phyloP scores from a whole-genome alignment of 345 rosid genomes.

The Eucalyptus curtisii region DNA sequence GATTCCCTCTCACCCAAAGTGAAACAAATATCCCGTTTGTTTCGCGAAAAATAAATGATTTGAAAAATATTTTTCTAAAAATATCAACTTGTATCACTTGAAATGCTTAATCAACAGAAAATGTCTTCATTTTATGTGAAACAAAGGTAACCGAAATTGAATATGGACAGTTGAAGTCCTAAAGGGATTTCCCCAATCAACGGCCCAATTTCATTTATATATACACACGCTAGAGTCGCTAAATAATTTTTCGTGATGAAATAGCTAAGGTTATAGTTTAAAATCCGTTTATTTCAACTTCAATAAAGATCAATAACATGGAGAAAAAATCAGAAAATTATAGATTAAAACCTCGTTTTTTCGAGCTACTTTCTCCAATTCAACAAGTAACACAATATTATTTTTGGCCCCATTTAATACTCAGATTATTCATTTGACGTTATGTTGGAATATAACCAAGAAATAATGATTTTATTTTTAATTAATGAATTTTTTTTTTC shows the following conservation, averaged over 20 bases:
- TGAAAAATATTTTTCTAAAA: too few species aligned
- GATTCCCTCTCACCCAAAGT: not conserved
- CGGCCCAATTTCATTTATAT: not conserved
- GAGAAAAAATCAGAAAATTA: too few species aligned
- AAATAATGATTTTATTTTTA: too few species aligned
- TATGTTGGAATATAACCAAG: not conserved
- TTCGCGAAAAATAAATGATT: fast-evolving
- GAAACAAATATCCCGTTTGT: fast-evolving
- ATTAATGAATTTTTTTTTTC: not conserved
- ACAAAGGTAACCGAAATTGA: not conserved
- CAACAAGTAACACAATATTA: too few species aligned
- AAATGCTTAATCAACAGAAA: too few species aligned
- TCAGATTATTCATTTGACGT: not conserved
- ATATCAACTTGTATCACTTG: too few species aligned
- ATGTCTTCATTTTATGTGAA: too few species aligned
- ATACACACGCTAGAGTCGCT: not conserved
- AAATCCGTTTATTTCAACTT: too few species aligned
- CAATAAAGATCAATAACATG: too few species aligned
- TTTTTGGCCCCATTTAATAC: not conserved
- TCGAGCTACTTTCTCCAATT: too few species aligned
- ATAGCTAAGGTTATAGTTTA: not conserved
- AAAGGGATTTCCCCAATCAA: not conserved
- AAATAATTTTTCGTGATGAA: not conserved
- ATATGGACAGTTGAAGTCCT: not conserved
- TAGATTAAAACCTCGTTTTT: too few species aligned